These are phyloP conservation scores for Megacollybia platyphylla DNA, from an alignment of 1,284 basidiomycete species.

Conservation along the genomic window DNA sequence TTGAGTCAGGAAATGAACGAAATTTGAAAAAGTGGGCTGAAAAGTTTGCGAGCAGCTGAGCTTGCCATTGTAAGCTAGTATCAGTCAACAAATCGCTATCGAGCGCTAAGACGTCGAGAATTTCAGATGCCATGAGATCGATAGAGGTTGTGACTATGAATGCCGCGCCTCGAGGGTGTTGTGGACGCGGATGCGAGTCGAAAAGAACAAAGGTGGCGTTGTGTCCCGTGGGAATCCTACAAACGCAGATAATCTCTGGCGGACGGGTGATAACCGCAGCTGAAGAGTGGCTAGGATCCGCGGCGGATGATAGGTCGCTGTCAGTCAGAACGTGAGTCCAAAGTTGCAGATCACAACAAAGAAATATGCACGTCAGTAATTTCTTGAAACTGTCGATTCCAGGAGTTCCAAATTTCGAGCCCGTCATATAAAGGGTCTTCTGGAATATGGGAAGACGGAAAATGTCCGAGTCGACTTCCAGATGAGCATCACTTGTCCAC, in stretches of 20 bases:
- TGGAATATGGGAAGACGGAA: slow-evolving; percentile 16
- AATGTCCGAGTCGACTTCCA: slow-evolving; percentile 29
- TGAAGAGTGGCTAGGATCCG: slow-evolving; percentile 13
- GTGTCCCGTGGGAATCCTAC: slow-evolving; percentile 26
- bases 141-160: slow-evolving; percentile 35
- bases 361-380: not conserved
- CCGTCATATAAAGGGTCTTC: slow-evolving; percentile 14
- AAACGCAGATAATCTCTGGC: slow-evolving; percentile 49
- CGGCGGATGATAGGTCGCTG: slow-evolving; percentile 18
- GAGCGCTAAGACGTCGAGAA: slow-evolving; percentile 34
- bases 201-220: slow-evolving; percentile 39
- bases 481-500: slow-evolving; percentile 39
- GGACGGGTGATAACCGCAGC: slow-evolving; percentile 53
- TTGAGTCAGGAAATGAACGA: slow-evolving; percentile 3
- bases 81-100: slow-evolving; percentile 31
- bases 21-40: slow-evolving; percentile 41
- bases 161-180: slow-evolving; percentile 44
- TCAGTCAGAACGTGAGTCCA: not conserved
- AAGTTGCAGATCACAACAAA: slow-evolving; percentile 1
- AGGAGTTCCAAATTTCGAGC: not conserved
- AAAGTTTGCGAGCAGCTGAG: slow-evolving; percentile 44
- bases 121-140: slow-evolving; percentile 25
- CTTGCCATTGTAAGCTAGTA: slow-evolving; percentile 43
- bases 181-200: slow-evolving; percentile 50
- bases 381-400: not conserved